Evolutionary conservation across 2,329 filamentous ascomycete genomes (phyloP).

Genomic region (Nakataea oryzae): DNA sequence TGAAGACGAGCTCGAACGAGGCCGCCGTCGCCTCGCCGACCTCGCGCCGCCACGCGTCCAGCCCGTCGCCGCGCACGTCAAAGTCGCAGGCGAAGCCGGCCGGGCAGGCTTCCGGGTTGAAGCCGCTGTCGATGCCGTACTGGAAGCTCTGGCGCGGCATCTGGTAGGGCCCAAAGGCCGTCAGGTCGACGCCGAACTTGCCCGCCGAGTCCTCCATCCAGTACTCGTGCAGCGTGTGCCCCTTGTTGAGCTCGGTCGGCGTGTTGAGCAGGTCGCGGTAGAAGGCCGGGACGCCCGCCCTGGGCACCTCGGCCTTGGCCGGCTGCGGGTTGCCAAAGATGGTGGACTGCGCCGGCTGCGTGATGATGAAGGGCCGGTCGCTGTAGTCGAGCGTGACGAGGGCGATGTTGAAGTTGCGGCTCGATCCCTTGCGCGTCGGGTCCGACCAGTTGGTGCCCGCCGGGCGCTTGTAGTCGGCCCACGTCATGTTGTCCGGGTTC

Average conservation of each 20-base stretch:
- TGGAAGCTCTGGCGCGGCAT: constrained; percentile 35
- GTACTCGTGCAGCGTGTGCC: constrained; percentile 44
- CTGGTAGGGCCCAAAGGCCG: constrained; percentile 39
- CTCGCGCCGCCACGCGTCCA: constrained; percentile 37
- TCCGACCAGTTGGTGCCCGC: constrained; percentile 38
- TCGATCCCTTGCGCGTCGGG: constrained; percentile 28
- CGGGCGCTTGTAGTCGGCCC: constrained; percentile 33
- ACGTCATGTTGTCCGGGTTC: constrained; percentile 43
- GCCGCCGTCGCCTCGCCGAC: constrained; percentile 36
- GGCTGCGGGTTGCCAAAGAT: constrained; percentile 40
- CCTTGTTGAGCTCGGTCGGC: constrained; percentile 35
- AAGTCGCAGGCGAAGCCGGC: constrained; percentile 27
- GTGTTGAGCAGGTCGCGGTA: constrained; percentile 40
- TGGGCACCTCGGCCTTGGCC: constrained; percentile 25
- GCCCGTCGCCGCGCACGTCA: constrained; percentile 36
- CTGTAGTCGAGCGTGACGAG: constrained; percentile 41
- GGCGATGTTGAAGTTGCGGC: constrained; percentile 45
- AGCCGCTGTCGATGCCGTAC: constrained; percentile 36
- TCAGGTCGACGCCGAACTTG: constrained; percentile 40
- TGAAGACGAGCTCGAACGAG: constrained; percentile 39
- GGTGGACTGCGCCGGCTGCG: constrained; percentile 30
- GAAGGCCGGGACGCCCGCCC: constrained; percentile 35
- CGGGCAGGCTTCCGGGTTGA: constrained; percentile 38
- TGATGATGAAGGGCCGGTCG: constrained; percentile 37
- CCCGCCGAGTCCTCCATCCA: constrained; percentile 47